Base-by-base conservation (phyloP, 306 rosid species). In the Rosa chinensis region DNA sequence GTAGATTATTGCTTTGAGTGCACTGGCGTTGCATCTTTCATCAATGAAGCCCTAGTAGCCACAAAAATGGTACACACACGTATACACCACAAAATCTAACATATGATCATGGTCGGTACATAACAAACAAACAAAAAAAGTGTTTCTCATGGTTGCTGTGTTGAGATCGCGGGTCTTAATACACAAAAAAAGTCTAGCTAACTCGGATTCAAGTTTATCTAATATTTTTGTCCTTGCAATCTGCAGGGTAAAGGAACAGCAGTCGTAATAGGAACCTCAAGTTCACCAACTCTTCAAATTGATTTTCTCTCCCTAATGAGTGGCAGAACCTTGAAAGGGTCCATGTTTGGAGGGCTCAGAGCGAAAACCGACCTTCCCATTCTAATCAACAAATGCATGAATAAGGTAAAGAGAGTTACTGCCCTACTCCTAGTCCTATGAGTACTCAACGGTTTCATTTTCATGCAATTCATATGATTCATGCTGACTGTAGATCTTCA, bases 1-100 rank as follows among this genome's bases (percentile, higher is more conserved):
- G 96, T 87, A 25, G 93, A 91, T 78, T 89, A 82, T 61, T 87
- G 84, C 69, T 75, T 87, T 58, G 89, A 90, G 61, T 85, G 92
- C 85, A 85, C 86, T 14, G 89, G 92, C 37, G 72, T 81, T 37
- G 17, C 82, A 4, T 62, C 84, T 71, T 70, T 87, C 32, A 63
- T 87, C 68, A 80, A 77, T 67, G 63, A 88, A 79, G 78, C 89
- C 4, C n/a, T 90, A 5, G 84, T 80, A 71, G 84, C 92, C 82
- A 83, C 92, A 20, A 87, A 90, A 82, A 0, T 75, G 79, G 94
- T 88, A 84, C 68, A 52, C 23, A 6, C 8, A 44, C 28, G 45
- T 52, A 52, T 14, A 62, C 66, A 32, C 40, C 67, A 35, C 20
- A 53, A 4, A 53, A 53, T 53, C 21, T 18, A 53, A 18, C 59